Base-by-base conservation (phyloP, 345 rosid species). In the Eutrema japonicum region DNA sequence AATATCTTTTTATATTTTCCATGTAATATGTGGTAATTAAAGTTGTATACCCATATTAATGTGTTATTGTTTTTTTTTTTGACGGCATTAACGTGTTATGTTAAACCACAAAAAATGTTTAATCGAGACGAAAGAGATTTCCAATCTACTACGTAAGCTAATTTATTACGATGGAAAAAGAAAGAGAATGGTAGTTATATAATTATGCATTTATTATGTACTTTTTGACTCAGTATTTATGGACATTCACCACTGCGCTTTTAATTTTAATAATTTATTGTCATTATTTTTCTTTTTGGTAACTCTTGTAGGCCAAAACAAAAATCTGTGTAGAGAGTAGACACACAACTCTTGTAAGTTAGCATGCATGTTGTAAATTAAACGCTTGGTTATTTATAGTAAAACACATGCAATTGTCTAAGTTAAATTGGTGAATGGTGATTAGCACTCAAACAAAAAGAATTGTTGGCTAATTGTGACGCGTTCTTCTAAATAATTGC, bases 211-310 rank as follows among this genome's bases (percentile, higher is more conserved):
- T 67, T 59, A 75, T 51, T 43, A 75, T 60, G 73, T 60, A 50
- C 63, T 68, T 67, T 67, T 68, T 75, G 78, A 75, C 74, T 67
- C 51, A 33, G 55, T 57, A 75, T 67, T 75, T 58, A 74, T 47
- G 66, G 59, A 47, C 71, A 74, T 65, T 74, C 50, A 74, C 52
- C 66, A 56, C 50, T 46, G n/a, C 10, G 57, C 65, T 73, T 64
- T 73, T 26, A 54, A 35, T 36, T 27, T 46, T 54, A 22, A 27
- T 43, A 64, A 30, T 64, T 54, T 58, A 8, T 35, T 27, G 55
- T 47, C 65, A 55, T 46, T 26, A 27, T 10, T 33, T 62, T 33
- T 35, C 2, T 38, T 40, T 48, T 59, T 26, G 68, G 43, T 10
- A 59, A 71, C 33, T 71, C 60, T 16, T 60, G 11, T 49, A 10